These are phyloP conservation scores for Aspergillus homomorphus DNA, from an alignment of 495 filamentous ascomycete genomes.

Conservation along the genomic window DNA sequence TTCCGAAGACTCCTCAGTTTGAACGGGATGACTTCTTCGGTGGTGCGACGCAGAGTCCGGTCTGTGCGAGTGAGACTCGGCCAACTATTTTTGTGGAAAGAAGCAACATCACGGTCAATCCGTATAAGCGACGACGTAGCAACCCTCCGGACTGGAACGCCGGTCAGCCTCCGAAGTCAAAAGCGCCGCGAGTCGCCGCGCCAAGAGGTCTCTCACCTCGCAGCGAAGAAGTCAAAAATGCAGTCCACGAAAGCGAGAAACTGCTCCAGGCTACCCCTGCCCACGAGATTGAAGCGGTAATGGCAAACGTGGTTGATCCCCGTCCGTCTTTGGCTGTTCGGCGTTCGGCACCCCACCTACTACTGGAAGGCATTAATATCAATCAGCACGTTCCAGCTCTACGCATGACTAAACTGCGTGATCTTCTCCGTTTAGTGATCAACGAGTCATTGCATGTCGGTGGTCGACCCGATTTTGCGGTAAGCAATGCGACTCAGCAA, in stretches of 20 bases:
- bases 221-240: slow-evolving; percentile 48
- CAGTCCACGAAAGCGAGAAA: slow-evolving; percentile 49
- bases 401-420: slow-evolving; percentile 59
- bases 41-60: slow-evolving; percentile 18
- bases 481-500: slow-evolving; percentile 53
- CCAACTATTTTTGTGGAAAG: slow-evolving; percentile 45
- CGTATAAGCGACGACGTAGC: slow-evolving; percentile 50
- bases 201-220: slow-evolving; percentile 46
- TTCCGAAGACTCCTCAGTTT: slow-evolving; percentile 58
- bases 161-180: slow-evolving; percentile 37
- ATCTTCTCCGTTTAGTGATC: slow-evolving; percentile 64
- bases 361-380: slow-evolving; percentile 47
- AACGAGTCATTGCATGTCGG: slow-evolving; percentile 69
- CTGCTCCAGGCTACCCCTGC: slow-evolving; percentile 41
- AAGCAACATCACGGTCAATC: slow-evolving; percentile 43
- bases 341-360: slow-evolving; percentile 40
- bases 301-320: slow-evolving; percentile 42
- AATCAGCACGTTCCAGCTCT: slow-evolving; percentile 40
- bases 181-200: slow-evolving; percentile 33
- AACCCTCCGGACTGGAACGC: slow-evolving; percentile 36
- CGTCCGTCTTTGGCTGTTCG: slow-evolving; percentile 40
- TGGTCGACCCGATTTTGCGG: slow-evolving; percentile 69
- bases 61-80: slow-evolving; percentile 26
- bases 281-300: slow-evolving; percentile 41
- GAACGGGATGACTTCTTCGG: slow-evolving; percentile 40